Conservation (phyloP, 306 rosid genomes). For the Vigna radiata region DNA sequence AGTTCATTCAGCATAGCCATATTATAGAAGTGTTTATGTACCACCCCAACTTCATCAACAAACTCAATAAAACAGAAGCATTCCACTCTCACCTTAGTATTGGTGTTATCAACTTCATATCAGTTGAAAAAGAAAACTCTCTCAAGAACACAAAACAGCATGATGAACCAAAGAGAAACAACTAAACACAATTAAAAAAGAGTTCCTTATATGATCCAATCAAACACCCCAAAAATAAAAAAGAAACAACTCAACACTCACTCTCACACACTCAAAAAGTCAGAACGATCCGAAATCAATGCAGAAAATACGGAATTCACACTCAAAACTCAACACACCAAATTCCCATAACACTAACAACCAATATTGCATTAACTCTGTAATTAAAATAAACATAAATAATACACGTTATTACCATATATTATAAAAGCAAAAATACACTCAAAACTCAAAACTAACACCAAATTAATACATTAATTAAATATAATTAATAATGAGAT, state of each 20-base stretch:
- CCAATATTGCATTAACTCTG: neutral
- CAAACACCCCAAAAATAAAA: conserved; percentile 21
- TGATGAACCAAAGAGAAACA: conserved; percentile 20
- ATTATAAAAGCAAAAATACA: conserved; percentile 12
- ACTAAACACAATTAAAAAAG: neutral
- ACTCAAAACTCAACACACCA: conserved; percentile 37
- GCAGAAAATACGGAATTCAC: conserved; percentile 37
- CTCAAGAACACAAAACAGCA: conserved; percentile 31
- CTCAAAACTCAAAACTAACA: conserved; percentile 29
- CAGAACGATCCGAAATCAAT: conserved; percentile 49
- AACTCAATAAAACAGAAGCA: neutral
- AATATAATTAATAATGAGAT: too few relatives aligned
- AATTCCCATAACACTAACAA: neutral
- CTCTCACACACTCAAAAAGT: conserved; percentile 21
- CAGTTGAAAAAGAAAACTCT: conserved; percentile 12
- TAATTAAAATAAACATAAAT: neutral
- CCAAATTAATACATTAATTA: neutral
- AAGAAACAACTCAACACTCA: neutral
- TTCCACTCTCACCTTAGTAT: conserved; percentile 11
- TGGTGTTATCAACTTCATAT: conserved; percentile 37
- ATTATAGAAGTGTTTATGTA: neutral
- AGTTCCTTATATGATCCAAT: conserved; percentile 32
- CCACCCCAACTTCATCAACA: conserved; percentile 10
- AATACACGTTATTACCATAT: neutral
- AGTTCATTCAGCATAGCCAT: conserved; percentile 28